phyloP scores from a whole-genome alignment of 208 protist genomes.

The Dictyostelium gargantuum region DNA sequence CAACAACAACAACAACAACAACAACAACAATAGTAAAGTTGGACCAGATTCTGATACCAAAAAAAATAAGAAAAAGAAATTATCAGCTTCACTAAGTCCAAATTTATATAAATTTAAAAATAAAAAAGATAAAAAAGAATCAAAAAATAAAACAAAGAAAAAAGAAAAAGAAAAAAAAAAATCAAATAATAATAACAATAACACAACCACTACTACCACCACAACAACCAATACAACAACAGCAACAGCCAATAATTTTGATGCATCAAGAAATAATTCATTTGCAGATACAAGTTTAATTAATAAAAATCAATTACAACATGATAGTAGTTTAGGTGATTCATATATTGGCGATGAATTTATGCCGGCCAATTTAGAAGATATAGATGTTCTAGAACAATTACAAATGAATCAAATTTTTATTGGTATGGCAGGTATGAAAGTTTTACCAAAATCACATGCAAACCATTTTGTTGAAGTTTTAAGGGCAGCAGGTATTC shows the following conservation, averaged over 20 bases:
- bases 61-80: no score
- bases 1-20: background rate
- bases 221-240: background rate
- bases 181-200: no score
- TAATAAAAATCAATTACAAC: background rate
- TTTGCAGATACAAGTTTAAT: constrained; percentile 5
- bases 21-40: background rate
- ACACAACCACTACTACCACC: background rate
- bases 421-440: constrained; percentile 66
- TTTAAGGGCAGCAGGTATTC: constrained; percentile 86
- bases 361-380: background rate
- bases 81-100: background rate
- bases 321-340: background rate
- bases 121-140: no score
- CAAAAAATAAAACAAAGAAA: no score
- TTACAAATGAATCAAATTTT: constrained; percentile 68
- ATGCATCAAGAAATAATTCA: background rate
- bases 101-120: no score
- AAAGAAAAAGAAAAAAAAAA: no score
- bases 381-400: constrained; percentile 46
- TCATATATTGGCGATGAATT: background rate
- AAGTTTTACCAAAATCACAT: constrained; percentile 41
- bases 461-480: constrained; percentile 58
- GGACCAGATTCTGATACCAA: no score
- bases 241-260: background rate